Conservation (phyloP, 306 rosid species). For the Luffa aegyptiaca region DNA sequence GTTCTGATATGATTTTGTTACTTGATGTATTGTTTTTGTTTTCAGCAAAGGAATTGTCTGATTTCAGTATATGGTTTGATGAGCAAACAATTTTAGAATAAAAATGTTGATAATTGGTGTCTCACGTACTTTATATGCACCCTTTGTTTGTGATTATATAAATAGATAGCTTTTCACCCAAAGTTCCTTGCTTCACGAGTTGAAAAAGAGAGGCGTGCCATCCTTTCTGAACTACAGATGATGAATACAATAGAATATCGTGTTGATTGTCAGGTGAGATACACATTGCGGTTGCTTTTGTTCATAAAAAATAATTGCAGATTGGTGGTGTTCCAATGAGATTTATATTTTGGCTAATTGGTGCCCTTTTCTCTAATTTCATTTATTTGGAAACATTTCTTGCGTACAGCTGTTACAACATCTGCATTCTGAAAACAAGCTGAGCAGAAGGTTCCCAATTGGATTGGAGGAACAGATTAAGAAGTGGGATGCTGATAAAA, state of each 20-base stretch:
- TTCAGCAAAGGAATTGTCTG: neutral
- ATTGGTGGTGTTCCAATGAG: neutral
- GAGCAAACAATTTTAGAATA: neutral
- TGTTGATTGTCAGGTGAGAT: conserved; percentile 92
- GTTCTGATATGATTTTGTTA: neutral
- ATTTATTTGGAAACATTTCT: conserved; percentile 18
- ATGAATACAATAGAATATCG: conserved; percentile 98
- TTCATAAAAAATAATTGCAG: neutral
- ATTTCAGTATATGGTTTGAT: neutral
- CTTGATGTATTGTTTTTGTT: neutral
- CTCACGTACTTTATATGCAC: conserved; percentile 8
- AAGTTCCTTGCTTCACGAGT: conserved; percentile 93
- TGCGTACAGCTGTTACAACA: conserved; percentile 74
- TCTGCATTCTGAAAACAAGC: conserved; percentile 98
- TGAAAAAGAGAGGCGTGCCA: conserved; percentile 96
- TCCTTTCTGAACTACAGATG: conserved; percentile 97
- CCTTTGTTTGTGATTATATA: conserved; percentile 13
- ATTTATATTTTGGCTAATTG: conserved; percentile 13
- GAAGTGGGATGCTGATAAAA: conserved; percentile 96
- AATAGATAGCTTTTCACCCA: conserved; percentile 93
- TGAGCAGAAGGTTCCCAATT: conserved; percentile 96
- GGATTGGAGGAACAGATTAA: conserved; percentile 97
- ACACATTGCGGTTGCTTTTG: conserved; percentile 9
- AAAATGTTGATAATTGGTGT: conserved; percentile 3
- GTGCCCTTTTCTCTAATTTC: conserved; percentile 10